Base-by-base conservation (phyloP, 345 rosid genomes). In the Linum tenue region DNA sequence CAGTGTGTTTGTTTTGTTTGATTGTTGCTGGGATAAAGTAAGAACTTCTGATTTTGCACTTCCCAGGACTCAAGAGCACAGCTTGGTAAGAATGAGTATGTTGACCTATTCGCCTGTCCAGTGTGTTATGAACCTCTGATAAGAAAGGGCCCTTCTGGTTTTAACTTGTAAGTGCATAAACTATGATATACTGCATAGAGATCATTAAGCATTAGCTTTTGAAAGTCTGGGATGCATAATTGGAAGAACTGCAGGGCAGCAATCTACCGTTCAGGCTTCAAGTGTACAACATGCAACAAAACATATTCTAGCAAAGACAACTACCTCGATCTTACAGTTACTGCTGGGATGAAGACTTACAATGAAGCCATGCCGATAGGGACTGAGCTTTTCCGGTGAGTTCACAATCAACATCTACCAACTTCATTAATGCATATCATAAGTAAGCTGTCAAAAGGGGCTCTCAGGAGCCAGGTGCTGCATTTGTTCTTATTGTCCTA, bases 141-240 rank as follows among this genome's bases (percentile, higher is more conserved):
- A 72, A 86, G 96, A 76, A 88, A 85, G 84, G 99, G 97, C 9
- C 97, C 95, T 67, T 66, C 92, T 42, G 97, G 99, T 82, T 75
- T 90, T 15, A 90, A 86, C 78, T 75, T 86, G 97, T 94, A 83
- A 74, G 95, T 85, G 65, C 39, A 51, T 38, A 61, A 37, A 37
- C 59, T 15, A 15, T n/a, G 31, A 22, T 15, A 3, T 56, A 31
- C 56, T n/a, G 16, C 37, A 2, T 22, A 37, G n/a, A 5, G 10
- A 37, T 38, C 48, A 15, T 37, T 11, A 15, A 16, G 15, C 6
- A 39, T 44, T 55, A 55, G 7, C 61, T 37, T 4, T 40, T 17
- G 16, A 58, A 39, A 15, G 56, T 55, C 55, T 22, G 58, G 14
- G 62, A 17, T 51, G 55, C 8, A 22, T 55, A 9, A 22, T 10